Conservation (phyloP, 1,284 basidiomycete genomes). For the Ceratobasidium sp. region DNA sequence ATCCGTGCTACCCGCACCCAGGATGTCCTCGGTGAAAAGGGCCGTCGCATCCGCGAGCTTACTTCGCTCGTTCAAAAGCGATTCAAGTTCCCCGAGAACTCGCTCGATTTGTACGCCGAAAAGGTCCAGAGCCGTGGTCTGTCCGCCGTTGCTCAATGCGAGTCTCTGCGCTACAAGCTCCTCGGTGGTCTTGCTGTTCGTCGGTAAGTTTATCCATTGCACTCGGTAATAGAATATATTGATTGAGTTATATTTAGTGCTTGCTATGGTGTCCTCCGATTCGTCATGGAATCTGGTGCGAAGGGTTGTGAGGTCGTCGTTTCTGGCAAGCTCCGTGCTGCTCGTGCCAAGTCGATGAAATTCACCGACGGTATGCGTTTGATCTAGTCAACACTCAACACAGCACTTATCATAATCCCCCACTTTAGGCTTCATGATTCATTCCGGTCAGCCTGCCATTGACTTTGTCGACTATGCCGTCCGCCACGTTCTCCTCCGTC, state of each 20-base stretch:
- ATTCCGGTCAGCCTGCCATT: slow-evolving; percentile 97
- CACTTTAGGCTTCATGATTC: slow-evolving; percentile 99
- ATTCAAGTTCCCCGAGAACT: slow-evolving; percentile 99
- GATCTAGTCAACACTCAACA: slow-evolving; percentile 98
- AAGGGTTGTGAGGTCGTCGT: slow-evolving; percentile 99
- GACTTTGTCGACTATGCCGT: slow-evolving; percentile 99
- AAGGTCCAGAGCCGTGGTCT: slow-evolving; percentile 99
- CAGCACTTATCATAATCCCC: slow-evolving; percentile 99
- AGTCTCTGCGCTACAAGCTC: slow-evolving; percentile 98
- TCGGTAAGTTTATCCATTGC: slow-evolving; percentile 62
- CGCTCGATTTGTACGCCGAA: slow-evolving; percentile 98
- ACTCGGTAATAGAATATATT: slow-evolving; percentile 13
- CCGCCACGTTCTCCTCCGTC: slow-evolving; percentile 96
- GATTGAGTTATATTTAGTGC: slow-evolving; percentile 62
- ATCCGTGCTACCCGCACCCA: slow-evolving; percentile 99
- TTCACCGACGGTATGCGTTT: slow-evolving; percentile 98
- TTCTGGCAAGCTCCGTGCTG: slow-evolving; percentile 99
- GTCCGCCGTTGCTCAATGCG: slow-evolving; percentile 98
- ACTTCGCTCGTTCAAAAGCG: slow-evolving; percentile 99
- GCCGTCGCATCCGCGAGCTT: slow-evolving; percentile 98
- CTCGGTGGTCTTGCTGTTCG: slow-evolving; percentile 99
- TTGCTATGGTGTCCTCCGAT: slow-evolving; percentile 99
- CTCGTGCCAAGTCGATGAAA: slow-evolving; percentile 99
- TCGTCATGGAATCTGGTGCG: slow-evolving; percentile 99
- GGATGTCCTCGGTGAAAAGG: slow-evolving; percentile 99